Base-by-base conservation (phyloP, 345 rosid genomes). In the Durio zibethinus region DNA sequence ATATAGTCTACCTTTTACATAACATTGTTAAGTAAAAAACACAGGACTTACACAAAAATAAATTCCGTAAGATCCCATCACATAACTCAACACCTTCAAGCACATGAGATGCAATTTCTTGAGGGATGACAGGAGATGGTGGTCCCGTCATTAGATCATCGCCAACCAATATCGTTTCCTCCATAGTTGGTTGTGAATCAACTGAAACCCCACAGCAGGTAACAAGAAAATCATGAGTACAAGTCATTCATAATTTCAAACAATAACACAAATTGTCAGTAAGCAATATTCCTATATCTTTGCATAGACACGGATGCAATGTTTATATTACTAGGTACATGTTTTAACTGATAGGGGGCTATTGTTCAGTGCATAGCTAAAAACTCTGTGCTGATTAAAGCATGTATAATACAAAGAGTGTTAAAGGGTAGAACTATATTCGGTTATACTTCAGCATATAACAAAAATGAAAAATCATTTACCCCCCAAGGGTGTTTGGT, bases 91-190 rank as follows among this genome's bases (percentile, higher is more conserved):
- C 90, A 57, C 97, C 98, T 85, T 92, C 88, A 50, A 95, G 88
- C 65, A 95, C 96, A 77, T 93, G 94, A 60, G 97, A 79, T 45
- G 99, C 95, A 57, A 93, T 96, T 84, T 96, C 99, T 77, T 87
- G 90, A 52, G 98, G 97, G 76, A 93, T 87, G 83, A 92, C 43
- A 66, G 98, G 97, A 61, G 97, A 93, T 65, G 98, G 97, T 45
- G 92, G 97, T 23, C 99, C 97, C 91, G 61, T 86, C 99, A 96
- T 96, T 1, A 96, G 84, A 84, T 96, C 98, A 78, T 92, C 99
- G 70, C 97, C 94, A 2, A 93, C 98, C 87, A 93, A 76, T 73
- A 96, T 92, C 36, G 97, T 93, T 86, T 96, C 98, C 89, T 93
- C 99, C 97, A 96, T 93, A 10, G 83, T 86, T 53, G 98, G 97